Evolutionary conservation across 2,329 filamentous ascomycete species (phyloP).

Genomic region (Cytospora chrysosperma): DNA sequence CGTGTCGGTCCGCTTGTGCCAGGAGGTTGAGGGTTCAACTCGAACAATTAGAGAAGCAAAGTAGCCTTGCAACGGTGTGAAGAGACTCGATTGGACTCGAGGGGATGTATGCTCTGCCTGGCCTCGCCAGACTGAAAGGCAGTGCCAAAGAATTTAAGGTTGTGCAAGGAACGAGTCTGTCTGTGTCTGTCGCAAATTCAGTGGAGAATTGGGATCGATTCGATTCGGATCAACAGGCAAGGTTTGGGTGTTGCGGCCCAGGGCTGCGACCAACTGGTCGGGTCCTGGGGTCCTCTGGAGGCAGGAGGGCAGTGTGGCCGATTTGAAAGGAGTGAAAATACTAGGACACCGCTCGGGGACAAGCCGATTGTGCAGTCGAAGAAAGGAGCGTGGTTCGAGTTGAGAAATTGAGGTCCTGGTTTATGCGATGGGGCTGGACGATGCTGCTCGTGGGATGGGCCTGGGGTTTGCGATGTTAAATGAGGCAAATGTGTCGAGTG

Average conservation of each 20-base stretch:
- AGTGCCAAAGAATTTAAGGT: constrained; percentile 18
- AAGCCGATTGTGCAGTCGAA: constrained; percentile 6
- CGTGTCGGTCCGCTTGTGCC: constrained; percentile 1
- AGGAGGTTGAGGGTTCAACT: constrained; percentile 8
- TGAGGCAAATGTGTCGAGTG: constrained; percentile 8
- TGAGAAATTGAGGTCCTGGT: constrained; percentile 13
- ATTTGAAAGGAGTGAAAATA: not conserved
- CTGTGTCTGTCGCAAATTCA: constrained; percentile 2
- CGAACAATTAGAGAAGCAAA: constrained; percentile 7
- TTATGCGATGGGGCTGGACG: constrained; percentile 7
- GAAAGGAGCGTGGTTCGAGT: constrained; percentile 7
- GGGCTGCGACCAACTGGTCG: constrained; percentile 20
- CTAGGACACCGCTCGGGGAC: constrained; percentile 11
- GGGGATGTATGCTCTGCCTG: not conserved
- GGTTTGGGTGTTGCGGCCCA: constrained; percentile 6
- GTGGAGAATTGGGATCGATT: constrained; percentile 21
- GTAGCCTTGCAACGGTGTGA: not conserved
- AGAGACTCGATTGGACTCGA: constrained; percentile 1
- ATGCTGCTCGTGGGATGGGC: constrained; percentile 8
- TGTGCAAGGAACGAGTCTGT: constrained; percentile 18
- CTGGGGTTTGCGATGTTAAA: constrained; percentile 9
- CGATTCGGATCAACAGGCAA: constrained; percentile 20
- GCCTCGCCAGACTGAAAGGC: constrained; percentile 16
- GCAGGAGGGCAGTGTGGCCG: not conserved
- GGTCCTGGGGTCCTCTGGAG: not conserved